Evolutionary conservation across 192 early-diverging fungal species (phyloP).

Genomic region (Rhizophlyctis rosea): DNA sequence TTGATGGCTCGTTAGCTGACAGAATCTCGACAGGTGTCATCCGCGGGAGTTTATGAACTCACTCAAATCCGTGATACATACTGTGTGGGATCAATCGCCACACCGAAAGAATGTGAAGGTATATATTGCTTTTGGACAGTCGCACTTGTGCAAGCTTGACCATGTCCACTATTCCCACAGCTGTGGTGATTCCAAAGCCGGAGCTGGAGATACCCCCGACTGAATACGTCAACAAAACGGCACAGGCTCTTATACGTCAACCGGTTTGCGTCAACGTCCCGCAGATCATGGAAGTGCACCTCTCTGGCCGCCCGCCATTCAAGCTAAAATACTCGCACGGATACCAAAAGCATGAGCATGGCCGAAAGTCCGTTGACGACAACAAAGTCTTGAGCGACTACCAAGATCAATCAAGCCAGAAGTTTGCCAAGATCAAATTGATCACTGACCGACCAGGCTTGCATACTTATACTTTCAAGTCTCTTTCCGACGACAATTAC

Average conservation of each 20-base stretch:
- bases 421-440: conserved; percentile 25
- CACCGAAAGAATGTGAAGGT: conserved; percentile 30
- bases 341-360: not conserved
- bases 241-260: conserved; percentile 2
- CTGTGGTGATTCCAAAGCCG: conserved; percentile 33
- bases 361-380: not conserved
- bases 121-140: conserved; percentile 18
- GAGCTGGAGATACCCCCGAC: conserved; percentile 27
- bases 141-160: too few species aligned
- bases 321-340: conserved; percentile 27
- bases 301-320: conserved; percentile 40
- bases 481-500: conserved; percentile 48
- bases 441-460: conserved; percentile 34
- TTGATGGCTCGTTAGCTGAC: not conserved
- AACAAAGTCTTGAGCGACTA: conserved; percentile 11
- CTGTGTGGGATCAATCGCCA: conserved; percentile 29
- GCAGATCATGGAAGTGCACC: conserved; percentile 29
- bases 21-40: conserved; percentile 11
- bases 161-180: conserved; percentile 5
- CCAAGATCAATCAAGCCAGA: conserved; percentile 19
- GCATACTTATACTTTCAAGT: conserved; percentile 35
- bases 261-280: conserved; percentile 29
- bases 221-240: conserved; percentile 20
- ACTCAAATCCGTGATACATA: conserved; percentile 29
- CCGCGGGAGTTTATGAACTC: conserved; percentile 36